Percentiles rank a stretch among this genome's conserved stretches.
Conservation (phyloP, 2,329 filamentous ascomycete species). For the Trichophyton equinum region DNA sequence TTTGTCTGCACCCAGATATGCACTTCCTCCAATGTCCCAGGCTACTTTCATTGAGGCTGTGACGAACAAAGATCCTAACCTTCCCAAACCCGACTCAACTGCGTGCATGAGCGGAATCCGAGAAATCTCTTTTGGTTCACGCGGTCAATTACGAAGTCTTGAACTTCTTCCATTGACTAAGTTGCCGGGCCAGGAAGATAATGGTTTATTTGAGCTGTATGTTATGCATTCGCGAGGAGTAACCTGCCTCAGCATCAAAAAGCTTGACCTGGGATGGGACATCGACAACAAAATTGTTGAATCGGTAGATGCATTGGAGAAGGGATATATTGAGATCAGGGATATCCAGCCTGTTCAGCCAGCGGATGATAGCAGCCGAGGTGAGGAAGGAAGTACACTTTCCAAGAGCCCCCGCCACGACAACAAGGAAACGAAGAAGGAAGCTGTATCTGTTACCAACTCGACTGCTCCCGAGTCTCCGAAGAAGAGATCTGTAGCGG, state of each 20-base stretch:
- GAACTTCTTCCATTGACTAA: conserved; percentile 65
- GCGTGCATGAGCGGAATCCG: conserved; percentile 95
- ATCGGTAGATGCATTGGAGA: conserved; percentile 61
- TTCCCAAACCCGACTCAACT: conserved; percentile 82
- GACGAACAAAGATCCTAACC: conserved; percentile 54
- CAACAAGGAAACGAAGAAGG: conserved; percentile 21
- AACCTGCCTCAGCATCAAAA: conserved; percentile 75
- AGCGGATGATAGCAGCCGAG: conserved; percentile 35
- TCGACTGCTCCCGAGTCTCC: conserved; percentile 25
- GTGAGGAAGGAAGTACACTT: conserved; percentile 26
- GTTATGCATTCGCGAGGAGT: conserved; percentile 96
- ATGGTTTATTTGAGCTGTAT: conserved; percentile 79
- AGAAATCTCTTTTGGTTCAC: conserved; percentile 82
- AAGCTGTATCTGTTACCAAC: conserved; percentile 16
- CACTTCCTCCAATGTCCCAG: conserved; percentile 66
- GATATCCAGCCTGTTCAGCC: conserved; percentile 47
- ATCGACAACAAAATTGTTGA: conserved; percentile 77
- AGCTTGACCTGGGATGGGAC: conserved; percentile 83
- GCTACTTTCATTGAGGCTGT: conserved; percentile 75
- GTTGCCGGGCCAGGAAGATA: conserved; percentile 46
- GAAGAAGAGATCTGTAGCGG: conserved; percentile 32
- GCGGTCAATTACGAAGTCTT: conserved; percentile 76
- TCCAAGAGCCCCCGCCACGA: conserved; percentile 25
- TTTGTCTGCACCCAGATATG: conserved; percentile 86
- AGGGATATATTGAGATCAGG: conserved; percentile 61